Base-by-base conservation (phyloP, 129 eudicot species). In the Centrapalus pauciflorus region DNA sequence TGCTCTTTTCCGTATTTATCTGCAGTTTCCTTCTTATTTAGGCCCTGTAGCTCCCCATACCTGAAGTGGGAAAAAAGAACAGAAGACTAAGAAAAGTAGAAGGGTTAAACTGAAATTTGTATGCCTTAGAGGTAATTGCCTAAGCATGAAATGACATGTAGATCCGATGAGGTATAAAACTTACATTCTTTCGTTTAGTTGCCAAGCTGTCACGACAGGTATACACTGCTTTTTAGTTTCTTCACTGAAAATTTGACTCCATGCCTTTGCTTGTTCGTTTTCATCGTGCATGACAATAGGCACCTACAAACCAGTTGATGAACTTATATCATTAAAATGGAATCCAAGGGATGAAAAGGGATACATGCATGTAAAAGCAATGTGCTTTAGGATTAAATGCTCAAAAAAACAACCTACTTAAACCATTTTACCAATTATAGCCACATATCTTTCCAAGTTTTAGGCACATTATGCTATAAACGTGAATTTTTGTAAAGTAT, bases 181-280 rank as follows among this genome's bases (percentile, higher is more conserved):
- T 67, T 55, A 86, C 99, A 94, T 94, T 94, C 99, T 74, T 79
- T 94, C 96, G 55, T 94, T 94, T 56, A 94, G 80, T 75, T 94
- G 99, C 97, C 99, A 94, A 16, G 99, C 99, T 73, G 95, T 84
- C 71, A 89, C 71, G 40, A 94, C 99, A 10, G 96, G 99, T 64
- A 94, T 94, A 62, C 93, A 84, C 56, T 86, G 96, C 69, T 80
- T 84, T 62, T 79, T 78, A 11, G 99, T 94, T 49, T 86, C 99
- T 67, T 94, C 96, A 35, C 96, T 89, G 51, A 84, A 94, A 33
- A 94, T 80, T 73, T 94, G 90, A 79, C 99, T 94, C 99, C 99
- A 89, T 17, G 66, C 75, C 67, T 80, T 80, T 3, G 96, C 96
- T 35, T 86, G 99, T 55, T 89, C 95, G 77, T 80, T 89, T 79